A percentile compares a stretch with the other conserved stretches of the same genome.
These are phyloP conservation scores for Globisporangium sylvaticum DNA, from an alignment of 352 stramenopile species.

Conservation along the genomic window DNA sequence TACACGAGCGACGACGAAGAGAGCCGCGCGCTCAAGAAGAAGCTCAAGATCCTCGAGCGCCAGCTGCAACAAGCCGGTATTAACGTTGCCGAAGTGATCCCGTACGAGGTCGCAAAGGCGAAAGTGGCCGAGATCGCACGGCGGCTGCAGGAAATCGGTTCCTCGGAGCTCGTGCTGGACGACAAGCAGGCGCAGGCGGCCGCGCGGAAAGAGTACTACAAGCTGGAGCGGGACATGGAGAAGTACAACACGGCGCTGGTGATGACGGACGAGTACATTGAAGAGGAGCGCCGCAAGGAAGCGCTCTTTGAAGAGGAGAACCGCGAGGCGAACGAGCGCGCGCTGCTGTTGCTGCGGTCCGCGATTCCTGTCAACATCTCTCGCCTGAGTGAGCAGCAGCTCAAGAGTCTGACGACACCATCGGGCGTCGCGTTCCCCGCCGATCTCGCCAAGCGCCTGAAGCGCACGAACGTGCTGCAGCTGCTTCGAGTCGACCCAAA, in stretches of 20 bases:
- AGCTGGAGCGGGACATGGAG: slow-evolving; percentile 89
- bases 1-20: slow-evolving; percentile 36
- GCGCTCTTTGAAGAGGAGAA: slow-evolving; percentile 74
- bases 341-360: slow-evolving; percentile 54
- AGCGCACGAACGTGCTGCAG: slow-evolving; percentile 87
- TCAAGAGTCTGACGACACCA: slow-evolving; percentile 49
- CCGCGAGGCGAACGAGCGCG: slow-evolving; percentile 36
- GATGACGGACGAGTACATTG: slow-evolving; percentile 87
- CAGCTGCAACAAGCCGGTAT: slow-evolving; percentile 75
- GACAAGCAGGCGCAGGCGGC: slow-evolving; percentile 41
- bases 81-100: slow-evolving; percentile 85
- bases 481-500: slow-evolving; percentile 70
- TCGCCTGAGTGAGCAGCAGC: slow-evolving; percentile 69
- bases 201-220: slow-evolving; percentile 81
- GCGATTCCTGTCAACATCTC: slow-evolving; percentile 83
- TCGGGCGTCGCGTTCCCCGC: slow-evolving; percentile 57
- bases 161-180: slow-evolving; percentile 51
- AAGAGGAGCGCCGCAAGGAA: slow-evolving; percentile 64
- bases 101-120: slow-evolving; percentile 76
- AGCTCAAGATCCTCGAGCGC: slow-evolving; percentile 67
- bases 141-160: slow-evolving; percentile 82
- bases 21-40: slow-evolving; percentile 50
- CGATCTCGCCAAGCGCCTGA: slow-evolving; percentile 78
- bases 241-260: slow-evolving; percentile 88
- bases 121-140: slow-evolving; percentile 78